Evolutionary conservation across 2,329 filamentous ascomycete genomes (phyloP).

Genomic region (Corynespora cassiicola): DNA sequence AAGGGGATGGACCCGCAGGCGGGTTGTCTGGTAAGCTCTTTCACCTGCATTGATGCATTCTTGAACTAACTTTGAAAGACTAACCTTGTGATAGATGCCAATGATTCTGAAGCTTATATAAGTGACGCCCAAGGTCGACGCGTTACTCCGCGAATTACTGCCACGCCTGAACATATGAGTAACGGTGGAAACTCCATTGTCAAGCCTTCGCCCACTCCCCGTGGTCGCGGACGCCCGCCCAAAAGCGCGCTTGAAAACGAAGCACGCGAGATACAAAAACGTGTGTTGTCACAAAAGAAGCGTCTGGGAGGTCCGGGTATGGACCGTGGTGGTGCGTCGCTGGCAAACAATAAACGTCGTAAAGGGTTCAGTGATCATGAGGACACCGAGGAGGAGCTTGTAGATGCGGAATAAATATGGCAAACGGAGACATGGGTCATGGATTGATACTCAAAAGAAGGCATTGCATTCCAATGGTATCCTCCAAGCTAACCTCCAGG

Average conservation of each 20-base stretch:
- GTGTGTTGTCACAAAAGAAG: slow-evolving; percentile 57
- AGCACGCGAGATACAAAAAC: slow-evolving; percentile 52
- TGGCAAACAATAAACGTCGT: slow-evolving; percentile 60
- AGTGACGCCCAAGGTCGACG: slow-evolving; percentile 54
- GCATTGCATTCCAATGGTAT: too few species aligned
- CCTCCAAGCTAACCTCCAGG: too few species aligned
- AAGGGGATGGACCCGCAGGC: slow-evolving; percentile 65
- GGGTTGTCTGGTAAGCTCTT: slow-evolving; percentile 65
- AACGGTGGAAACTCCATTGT: slow-evolving; percentile 14
- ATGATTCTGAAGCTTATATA: slow-evolving; percentile 56
- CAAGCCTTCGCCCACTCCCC: slow-evolving; percentile 45
- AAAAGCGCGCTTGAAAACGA: slow-evolving; percentile 49
- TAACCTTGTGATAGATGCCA: slow-evolving; percentile 39
- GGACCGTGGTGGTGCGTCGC: slow-evolving; percentile 58
- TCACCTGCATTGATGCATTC: too few species aligned
- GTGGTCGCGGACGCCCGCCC: slow-evolving; percentile 38
- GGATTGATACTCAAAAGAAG: too few species aligned
- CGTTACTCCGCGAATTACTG: slow-evolving; percentile 54
- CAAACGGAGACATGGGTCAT: too few species aligned
- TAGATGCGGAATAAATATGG: slow-evolving; percentile 39
- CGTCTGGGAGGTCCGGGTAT: slow-evolving; percentile 59
- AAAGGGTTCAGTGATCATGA: slow-evolving; percentile 59
- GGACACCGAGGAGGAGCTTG: slow-evolving; percentile 54
- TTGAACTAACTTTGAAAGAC: slow-evolving; percentile 26
- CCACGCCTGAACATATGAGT: slow-evolving; percentile 20